Conservation (phyloP, 2,329 filamentous ascomycete species). For the Chaetothyriales sp. region DNA sequence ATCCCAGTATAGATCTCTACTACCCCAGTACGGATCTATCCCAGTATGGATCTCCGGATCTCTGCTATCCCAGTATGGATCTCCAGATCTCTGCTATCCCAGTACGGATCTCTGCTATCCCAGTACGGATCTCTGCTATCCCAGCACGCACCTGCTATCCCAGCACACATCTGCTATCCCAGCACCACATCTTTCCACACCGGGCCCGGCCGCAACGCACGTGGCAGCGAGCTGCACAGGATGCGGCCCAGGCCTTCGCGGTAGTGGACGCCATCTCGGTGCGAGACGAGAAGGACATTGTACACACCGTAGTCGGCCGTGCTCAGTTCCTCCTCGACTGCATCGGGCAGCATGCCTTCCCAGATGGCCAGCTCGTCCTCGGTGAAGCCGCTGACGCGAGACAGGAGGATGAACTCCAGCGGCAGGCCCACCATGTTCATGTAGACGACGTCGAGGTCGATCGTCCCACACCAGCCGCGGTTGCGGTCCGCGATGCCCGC, state of each 20-base stretch:
- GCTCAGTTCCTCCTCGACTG: slow-evolving; percentile 11
- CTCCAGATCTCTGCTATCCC: too few species aligned
- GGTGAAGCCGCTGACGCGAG: slow-evolving; percentile 13
- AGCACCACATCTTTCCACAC: slow-evolving; percentile 17
- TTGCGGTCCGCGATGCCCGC: slow-evolving; percentile 15
- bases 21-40: too few species aligned
- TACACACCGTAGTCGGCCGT: slow-evolving; percentile 16
- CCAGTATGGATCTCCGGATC: too few species aligned
- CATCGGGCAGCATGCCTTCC: slow-evolving; percentile 15
- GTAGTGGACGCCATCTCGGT: slow-evolving; percentile 13
- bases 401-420: slow-evolving; percentile 17
- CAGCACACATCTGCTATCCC: slow-evolving; percentile 8
- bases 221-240: slow-evolving; percentile 11
- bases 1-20: too few species aligned
- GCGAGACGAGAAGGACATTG: slow-evolving; percentile 16
- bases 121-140: too few species aligned
- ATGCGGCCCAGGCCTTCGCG: slow-evolving; percentile 17
- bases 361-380: slow-evolving; percentile 16
- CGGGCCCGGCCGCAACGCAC: slow-evolving; percentile 12
- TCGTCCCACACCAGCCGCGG: slow-evolving; percentile 17
- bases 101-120: too few species aligned
- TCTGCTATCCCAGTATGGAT: too few species aligned
- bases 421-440: slow-evolving; percentile 8
- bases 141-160: too few species aligned
- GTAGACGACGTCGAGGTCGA: slow-evolving; percentile 15